Evolutionary conservation across 2,329 filamentous ascomycete genomes (phyloP).

Genomic region (Reticulascus tulasneorum): DNA sequence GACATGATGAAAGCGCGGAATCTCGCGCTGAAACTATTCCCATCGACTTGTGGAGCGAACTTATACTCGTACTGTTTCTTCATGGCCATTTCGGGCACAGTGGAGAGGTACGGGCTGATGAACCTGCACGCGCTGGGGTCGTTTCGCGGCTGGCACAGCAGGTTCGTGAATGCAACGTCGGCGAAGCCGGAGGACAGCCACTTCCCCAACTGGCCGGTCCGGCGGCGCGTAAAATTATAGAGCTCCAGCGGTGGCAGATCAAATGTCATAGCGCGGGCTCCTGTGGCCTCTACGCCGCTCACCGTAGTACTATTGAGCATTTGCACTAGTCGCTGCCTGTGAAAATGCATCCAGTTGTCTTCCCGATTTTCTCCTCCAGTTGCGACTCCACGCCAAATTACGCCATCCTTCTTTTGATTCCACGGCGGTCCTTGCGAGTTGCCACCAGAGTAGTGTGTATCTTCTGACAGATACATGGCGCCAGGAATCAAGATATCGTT

Average conservation of each 20-base stretch:
- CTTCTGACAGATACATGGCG: conserved; percentile 40
- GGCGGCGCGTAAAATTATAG: conserved; percentile 34
- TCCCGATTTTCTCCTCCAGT: conserved; percentile 41
- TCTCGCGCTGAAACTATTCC: conserved; percentile 51
- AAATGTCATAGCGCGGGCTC: conserved; percentile 41
- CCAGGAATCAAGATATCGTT: conserved; percentile 50
- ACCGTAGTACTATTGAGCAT: conserved; percentile 47
- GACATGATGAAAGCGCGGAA: conserved; percentile 48
- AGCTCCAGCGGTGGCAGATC: conserved; percentile 36
- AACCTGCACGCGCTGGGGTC: conserved; percentile 27
- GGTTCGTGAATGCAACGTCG: conserved; percentile 38
- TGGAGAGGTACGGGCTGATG: conserved; percentile 26
- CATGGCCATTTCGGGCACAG: conserved; percentile 26
- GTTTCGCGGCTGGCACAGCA: conserved; percentile 39
- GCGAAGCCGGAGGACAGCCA: conserved; percentile 36
- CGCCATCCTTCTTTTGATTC: conserved; percentile 42
- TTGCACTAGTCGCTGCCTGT: conserved; percentile 43
- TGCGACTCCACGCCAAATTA: conserved; percentile 56
- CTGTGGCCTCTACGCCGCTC: conserved; percentile 37
- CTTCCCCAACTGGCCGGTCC: conserved; percentile 30
- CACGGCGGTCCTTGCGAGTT: conserved; percentile 37
- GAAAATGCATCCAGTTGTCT: conserved; percentile 35
- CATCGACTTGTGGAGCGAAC: conserved; percentile 50
- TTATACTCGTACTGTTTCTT: conserved; percentile 32
- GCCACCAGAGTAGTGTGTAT: conserved; percentile 36